These are phyloP conservation scores for Akanthomyces muscarius DNA, from an alignment of 2,329 filamentous ascomycete genomes.

Conservation along the genomic window DNA sequence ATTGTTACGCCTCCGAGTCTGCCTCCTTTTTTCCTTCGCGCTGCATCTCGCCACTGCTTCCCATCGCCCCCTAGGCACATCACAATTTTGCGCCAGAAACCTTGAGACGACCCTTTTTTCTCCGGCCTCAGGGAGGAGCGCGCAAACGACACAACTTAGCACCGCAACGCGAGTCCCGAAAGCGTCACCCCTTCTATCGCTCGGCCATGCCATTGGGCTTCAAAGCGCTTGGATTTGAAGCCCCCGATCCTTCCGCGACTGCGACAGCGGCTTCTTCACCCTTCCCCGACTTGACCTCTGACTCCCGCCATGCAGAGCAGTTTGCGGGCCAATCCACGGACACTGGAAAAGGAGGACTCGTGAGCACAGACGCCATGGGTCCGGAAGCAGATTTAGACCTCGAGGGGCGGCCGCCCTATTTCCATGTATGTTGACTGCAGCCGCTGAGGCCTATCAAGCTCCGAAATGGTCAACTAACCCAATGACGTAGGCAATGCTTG, in stretches of 20 bases:
- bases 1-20: background rate
- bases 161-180: background rate
- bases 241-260: slow-evolving; percentile 16
- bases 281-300: slow-evolving; percentile 10
- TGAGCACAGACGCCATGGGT: slow-evolving; percentile 30
- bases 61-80: background rate
- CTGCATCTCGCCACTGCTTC: background rate
- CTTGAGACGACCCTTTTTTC: background rate
- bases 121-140: background rate
- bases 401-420: slow-evolving; percentile 42
- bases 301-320: slow-evolving; percentile 33
- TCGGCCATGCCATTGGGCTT: slow-evolving; percentile 18
- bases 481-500: slow-evolving; percentile 75
- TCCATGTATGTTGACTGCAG: slow-evolving; percentile 34
- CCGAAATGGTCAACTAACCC: slow-evolving; percentile 1
- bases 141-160: background rate
- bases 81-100: slow-evolving; percentile 9
- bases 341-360: slow-evolving; percentile 25
- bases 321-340: slow-evolving; percentile 26
- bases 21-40: background rate
- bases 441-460: background rate
- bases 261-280: slow-evolving; percentile 13
- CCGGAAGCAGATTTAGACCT: slow-evolving; percentile 35
- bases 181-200: background rate
- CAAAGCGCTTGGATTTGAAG: slow-evolving; percentile 16